Evolutionary conservation across 176 grass and related monocot genomes (phyloP).

Genomic region (Carex littledalei): DNA sequence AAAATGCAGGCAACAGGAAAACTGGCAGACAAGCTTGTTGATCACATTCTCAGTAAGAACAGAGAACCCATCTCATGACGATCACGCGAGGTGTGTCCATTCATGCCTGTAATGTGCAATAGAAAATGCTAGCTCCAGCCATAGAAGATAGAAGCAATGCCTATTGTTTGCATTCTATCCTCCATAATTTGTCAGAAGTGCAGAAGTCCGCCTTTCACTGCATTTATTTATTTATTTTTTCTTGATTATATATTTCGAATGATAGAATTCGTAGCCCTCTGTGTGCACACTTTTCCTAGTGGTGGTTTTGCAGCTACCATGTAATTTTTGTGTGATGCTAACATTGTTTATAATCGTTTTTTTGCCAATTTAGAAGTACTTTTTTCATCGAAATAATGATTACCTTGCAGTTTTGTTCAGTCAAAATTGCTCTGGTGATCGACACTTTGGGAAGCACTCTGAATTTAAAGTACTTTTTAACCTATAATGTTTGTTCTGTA

Average conservation of each 20-base stretch:
- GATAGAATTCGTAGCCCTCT: background rate
- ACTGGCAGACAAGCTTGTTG: constrained; percentile 61
- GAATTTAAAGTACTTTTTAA: background rate
- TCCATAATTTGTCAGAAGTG: constrained; percentile 6
- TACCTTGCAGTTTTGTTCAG: background rate
- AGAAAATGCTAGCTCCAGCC: background rate
- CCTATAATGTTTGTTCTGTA: background rate
- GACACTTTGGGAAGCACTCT: background rate
- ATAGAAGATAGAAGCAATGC: background rate
- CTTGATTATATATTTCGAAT: constrained; percentile 3
- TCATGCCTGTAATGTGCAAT: background rate
- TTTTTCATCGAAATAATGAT: background rate
- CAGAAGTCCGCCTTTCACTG: background rate
- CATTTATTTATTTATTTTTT: background rate
- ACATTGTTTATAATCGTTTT: background rate
- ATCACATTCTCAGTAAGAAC: constrained; percentile 48
- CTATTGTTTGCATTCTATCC: background rate
- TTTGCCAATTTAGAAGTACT: background rate
- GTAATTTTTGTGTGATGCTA: constrained; percentile 14
- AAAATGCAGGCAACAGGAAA: constrained; percentile 66
- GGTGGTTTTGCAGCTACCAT: background rate
- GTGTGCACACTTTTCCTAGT: background rate
- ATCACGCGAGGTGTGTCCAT: background rate
- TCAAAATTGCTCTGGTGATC: background rate
- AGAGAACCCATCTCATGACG: constrained; percentile 19